Conservation (phyloP, 352 stramenopile species). For the Pythium myriotylum region DNA sequence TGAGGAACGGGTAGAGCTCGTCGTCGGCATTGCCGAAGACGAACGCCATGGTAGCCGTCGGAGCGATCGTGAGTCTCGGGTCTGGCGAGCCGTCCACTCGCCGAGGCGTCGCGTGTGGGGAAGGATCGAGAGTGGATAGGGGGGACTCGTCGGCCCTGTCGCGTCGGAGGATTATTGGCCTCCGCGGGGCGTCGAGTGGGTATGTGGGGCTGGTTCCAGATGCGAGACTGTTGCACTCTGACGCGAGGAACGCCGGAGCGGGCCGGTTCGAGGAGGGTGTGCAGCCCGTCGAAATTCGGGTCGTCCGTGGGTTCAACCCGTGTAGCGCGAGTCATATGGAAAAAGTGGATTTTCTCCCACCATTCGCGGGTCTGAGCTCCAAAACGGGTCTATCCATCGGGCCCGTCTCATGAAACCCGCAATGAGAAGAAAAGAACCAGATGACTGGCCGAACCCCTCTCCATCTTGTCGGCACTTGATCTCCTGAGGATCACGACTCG, state of each 20-base stretch:
- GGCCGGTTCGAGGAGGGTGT: background rate
- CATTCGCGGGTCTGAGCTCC: background rate
- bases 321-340: too few species aligned
- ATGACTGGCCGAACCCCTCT: conserved; percentile 1
- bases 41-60: conserved; percentile 39
- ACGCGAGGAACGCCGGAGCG: conserved; percentile 1
- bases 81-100: too few species aligned
- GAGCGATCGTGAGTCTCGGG: background rate
- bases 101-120: background rate
- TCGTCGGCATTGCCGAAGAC: conserved; percentile 53
- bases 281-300: background rate
- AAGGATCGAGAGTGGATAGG: conserved; percentile 1
- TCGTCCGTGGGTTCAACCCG: too few species aligned
- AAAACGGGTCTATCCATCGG: background rate
- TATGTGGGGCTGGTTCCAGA: background rate
- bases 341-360: too few species aligned
- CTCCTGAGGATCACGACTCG: too few species aligned
- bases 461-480: too few species aligned
- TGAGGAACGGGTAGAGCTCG: conserved; percentile 65
- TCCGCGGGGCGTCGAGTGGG: background rate
- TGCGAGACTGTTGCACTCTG: conserved; percentile 12
- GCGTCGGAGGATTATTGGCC: conserved; percentile 3
- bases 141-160: background rate
- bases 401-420: background rate
- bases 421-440: conserved; percentile 8